Evolutionary conservation across 2,329 filamentous ascomycete species (phyloP), one percentile per base, ranked within the genome.

Genomic region (Monilinia vaccinii-corymbosi): DNA sequence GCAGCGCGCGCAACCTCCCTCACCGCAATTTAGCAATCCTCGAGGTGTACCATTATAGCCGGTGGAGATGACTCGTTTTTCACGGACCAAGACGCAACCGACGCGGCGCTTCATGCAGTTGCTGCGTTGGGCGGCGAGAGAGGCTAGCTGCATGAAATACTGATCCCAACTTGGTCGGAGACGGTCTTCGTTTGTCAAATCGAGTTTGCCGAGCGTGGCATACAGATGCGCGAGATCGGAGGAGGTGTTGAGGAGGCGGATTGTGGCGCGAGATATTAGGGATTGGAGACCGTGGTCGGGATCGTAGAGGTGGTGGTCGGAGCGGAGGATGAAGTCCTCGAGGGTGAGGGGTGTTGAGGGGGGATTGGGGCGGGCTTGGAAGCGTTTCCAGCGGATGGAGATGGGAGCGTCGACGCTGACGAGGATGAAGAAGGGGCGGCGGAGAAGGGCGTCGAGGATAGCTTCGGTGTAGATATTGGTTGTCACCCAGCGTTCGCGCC

Each of bases 61-160:
- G 0, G 94, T 99, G 71, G 87, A 91, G 66, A 97, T 89, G 64
- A 99, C 94, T 67, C 92, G 84, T 69, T 86, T 86, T 70, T 91
- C 87, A 64, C 87, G 81, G 38, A 97, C 92, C 11, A 99, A 80
- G 8, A 97, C 94, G 75, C 92, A 97, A 9, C 94, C 94, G 1
- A 99, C 94, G 65, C 93, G 85, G 34, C 94, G 83, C 76, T 97
- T 97, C 94, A 99, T 99, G 78, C 94, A 99, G 74, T 99, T 99
- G 71, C 87, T 91, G 65, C 94, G 83, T 67, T 91, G 88, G 0
- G 93, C 89, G 9, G 94, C 94, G 51, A 99, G 83, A 38, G 89
- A 91, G 6, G 94, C 92, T n/a, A 99, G 79, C 45, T 89, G 85
- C 94, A 99, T 99, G 72, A 99, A 99, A 77, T 99, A 99, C 69